Percentiles rank a stretch among this genome's conserved stretches.
Conservation (phyloP, 1,284 basidiomycete genomes). For the Takashimella koratensis region DNA sequence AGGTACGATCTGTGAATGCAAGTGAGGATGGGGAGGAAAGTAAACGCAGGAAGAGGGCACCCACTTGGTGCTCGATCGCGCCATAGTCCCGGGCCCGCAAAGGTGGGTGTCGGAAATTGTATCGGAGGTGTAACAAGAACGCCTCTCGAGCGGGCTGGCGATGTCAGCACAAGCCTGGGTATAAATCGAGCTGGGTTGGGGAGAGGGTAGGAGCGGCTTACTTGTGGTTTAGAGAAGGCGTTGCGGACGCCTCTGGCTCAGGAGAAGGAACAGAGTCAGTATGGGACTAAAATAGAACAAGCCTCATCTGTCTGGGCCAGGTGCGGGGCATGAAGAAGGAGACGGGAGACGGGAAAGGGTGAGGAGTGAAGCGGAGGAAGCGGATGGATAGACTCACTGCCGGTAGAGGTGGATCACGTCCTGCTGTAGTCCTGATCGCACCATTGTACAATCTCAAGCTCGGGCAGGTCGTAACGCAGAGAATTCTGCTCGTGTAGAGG, state of each 20-base stretch:
- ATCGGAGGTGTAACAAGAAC: conserved; percentile 46
- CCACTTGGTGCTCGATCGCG: conserved; percentile 49
- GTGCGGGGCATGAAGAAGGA: too few relatives aligned
- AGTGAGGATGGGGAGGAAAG: too few relatives aligned
- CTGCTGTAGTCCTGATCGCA: conserved; percentile 45
- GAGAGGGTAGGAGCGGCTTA: conserved; percentile 10
- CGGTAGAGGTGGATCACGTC: conserved; percentile 48
- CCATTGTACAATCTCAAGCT: too few relatives aligned
- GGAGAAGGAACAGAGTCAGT: not conserved
- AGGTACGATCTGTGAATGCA: too few relatives aligned
- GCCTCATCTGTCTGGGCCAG: conserved; percentile 2
- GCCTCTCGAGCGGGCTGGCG: conserved; percentile 4
- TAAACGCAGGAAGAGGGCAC: conserved; percentile 5
- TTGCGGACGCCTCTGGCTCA: conserved; percentile 32
- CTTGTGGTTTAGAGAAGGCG: conserved; percentile 35
- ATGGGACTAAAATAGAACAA: not conserved
- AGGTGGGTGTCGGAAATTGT: conserved; percentile 46
- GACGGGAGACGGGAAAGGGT: not conserved
- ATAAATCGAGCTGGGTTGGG: not conserved
- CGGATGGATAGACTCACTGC: conserved; percentile 32
- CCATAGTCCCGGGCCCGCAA: conserved; percentile 43
- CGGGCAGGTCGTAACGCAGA: not conserved
- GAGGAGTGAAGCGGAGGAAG: not conserved
- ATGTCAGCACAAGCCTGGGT: not conserved
- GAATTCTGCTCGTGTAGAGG: too few relatives aligned